These are phyloP conservation scores for Iris pallida DNA, from an alignment of 116 monocot genomes.

Conservation along the genomic window DNA sequence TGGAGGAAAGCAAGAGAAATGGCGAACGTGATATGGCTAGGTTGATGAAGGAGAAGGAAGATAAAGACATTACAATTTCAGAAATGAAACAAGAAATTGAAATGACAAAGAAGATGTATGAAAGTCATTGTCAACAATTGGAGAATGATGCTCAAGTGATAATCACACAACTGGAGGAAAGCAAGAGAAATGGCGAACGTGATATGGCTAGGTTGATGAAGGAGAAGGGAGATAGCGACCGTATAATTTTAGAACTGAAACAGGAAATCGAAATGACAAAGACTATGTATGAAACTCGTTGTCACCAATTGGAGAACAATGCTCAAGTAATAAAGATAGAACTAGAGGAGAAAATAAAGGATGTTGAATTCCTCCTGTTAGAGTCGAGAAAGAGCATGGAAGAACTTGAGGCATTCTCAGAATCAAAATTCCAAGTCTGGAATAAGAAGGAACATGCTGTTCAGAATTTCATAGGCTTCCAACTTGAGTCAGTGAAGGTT, in stretches of 20 bases:
- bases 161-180: slow-evolving; percentile 29
- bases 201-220: neutral
- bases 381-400: slow-evolving; percentile 46
- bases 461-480: slow-evolving; percentile 51
- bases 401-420: slow-evolving; percentile 49
- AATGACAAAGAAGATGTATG: slow-evolving; percentile 35
- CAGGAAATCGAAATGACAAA: slow-evolving; percentile 36
- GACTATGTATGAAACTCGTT: slow-evolving; percentile 44
- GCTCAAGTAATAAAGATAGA: slow-evolving; percentile 26
- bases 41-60: no score
- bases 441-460: slow-evolving; percentile 55
- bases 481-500: slow-evolving; percentile 68
- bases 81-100: slow-evolving; percentile 37
- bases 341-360: slow-evolving; percentile 43
- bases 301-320: slow-evolving; percentile 17
- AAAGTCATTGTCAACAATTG: slow-evolving; percentile 31
- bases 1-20: no score
- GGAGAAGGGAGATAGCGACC: slow-evolving; percentile 16
- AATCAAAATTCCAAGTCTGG: slow-evolving; percentile 59
- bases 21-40: no score
- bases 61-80: neutral
- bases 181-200: slow-evolving; percentile 18
- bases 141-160: slow-evolving; percentile 24
- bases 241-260: slow-evolving; percentile 20
- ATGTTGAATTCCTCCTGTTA: slow-evolving; percentile 45